Evolutionary conservation across 495 filamentous ascomycete species (phyloP), one percentile per base, ranked within the genome.

Genomic region (Hypoxylon crocopeplum): DNA sequence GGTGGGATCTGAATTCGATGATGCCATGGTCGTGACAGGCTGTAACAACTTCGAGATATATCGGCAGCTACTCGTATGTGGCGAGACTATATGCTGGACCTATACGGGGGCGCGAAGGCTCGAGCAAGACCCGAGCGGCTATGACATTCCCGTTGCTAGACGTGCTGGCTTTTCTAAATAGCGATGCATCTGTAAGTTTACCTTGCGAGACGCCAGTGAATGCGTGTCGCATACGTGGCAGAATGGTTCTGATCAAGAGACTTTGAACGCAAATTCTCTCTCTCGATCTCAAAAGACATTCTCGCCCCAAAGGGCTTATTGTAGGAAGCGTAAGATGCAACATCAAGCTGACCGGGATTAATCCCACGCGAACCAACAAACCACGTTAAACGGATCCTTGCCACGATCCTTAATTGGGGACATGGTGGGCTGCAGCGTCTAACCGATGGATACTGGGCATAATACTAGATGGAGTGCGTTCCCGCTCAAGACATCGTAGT

Each of bases 321-420:
- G n/a, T 44, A 12, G 6, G 44, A 46, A 53, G 39, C 54, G 51
- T 47, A 55, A 56, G 34, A 59, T 64, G 55, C 45, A 51, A 64
- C 61, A 51, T 59, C 45, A 51, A 44, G 46, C 45, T 55, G 48
- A 59, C 61, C 20, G 24, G 61, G 61, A 47, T 64, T 29, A 54
- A 59, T 64, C 54, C 61, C 61, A 64, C 49, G 49, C 53, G 53
- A 64, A 42, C 53, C 54, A 58, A 52, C 42, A 25, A 58, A 64
- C 53, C 36, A 49, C 44, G 21, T 48, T 49, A 34, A 25, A 48
- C 13, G 29, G 47, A 55, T 50, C 55, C 54, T 55, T 44, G 48
- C 17, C 53, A 50, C 44, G 54, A 52, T 48, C 61, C 55, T 55
- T 55, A 59, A 59, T 59, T 64, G 44, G 54, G 53, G 10, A 8